phyloP scores from a whole-genome alignment of 2,329 filamentous ascomycete genomes.

The Cladosporium cucumerinum region DNA sequence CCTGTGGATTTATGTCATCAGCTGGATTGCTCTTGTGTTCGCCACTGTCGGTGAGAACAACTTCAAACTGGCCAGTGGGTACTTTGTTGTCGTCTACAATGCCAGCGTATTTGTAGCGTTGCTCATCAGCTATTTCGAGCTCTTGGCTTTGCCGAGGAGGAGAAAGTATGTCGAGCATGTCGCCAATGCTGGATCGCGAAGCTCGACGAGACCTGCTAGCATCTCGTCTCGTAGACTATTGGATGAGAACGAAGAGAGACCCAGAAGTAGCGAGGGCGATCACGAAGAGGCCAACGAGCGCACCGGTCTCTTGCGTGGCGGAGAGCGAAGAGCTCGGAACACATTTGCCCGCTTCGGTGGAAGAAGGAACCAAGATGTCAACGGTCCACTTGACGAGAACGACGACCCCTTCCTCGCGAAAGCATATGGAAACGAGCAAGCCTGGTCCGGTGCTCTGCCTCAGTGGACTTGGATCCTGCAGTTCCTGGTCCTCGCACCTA shows the following conservation, averaged over 20 bases:
- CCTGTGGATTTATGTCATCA: conserved; percentile 77
- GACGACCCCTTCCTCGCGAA: conserved; percentile 29
- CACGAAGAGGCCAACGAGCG: conserved; percentile 50
- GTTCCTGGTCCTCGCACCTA: conserved; percentile 73
- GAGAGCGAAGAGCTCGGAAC: conserved; percentile 33
- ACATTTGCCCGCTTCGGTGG: conserved; percentile 55
- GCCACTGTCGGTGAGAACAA: conserved; percentile 75
- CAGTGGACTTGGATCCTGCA: conserved; percentile 87
- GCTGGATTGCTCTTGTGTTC: conserved; percentile 69
- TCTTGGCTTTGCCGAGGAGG: conserved; percentile 71
- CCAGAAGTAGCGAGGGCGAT: conserved; percentile 29
- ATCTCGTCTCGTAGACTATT: conserved; percentile 27
- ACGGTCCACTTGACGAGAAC: conserved; percentile 29
- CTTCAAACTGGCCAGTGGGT: conserved; percentile 69
- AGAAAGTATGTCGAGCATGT: conserved; percentile 62
- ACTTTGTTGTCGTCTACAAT: conserved; percentile 78
- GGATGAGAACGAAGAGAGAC: conserved; percentile 17
- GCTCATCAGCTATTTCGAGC: conserved; percentile 72
- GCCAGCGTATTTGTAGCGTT: conserved; percentile 70
- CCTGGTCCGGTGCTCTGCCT: conserved; percentile 77
- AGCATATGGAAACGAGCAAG: conserved; percentile 70
- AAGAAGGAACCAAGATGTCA: conserved; percentile 38
- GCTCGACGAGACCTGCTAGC: conserved; percentile 29
- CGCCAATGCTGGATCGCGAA: conserved; percentile 30
- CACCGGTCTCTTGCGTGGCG: conserved; percentile 53